Conservation (phyloP, 2,329 filamentous ascomycete species). For the Botryotinia narcissicola region DNA sequence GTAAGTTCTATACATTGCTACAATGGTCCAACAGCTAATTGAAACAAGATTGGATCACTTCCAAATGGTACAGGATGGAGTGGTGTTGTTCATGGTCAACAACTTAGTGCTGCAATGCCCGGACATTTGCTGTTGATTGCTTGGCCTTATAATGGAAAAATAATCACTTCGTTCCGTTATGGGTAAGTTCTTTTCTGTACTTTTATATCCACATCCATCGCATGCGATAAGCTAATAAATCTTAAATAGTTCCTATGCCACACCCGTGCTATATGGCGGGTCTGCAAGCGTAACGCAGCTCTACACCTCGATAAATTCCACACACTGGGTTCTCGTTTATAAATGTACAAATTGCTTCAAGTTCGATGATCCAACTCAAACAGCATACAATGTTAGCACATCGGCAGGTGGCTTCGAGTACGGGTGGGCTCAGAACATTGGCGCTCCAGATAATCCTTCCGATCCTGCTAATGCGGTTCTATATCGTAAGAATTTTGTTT, state of each 20-base stretch:
- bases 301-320: slow-evolving; percentile 54
- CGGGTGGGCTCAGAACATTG: slow-evolving; percentile 54
- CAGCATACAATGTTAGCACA: slow-evolving; percentile 45
- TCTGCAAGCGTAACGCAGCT: slow-evolving; percentile 61
- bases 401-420: slow-evolving; percentile 47
- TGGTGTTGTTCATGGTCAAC: slow-evolving; percentile 54
- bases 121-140: slow-evolving; percentile 56
- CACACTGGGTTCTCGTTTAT: slow-evolving; percentile 62
- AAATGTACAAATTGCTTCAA: slow-evolving; percentile 57
- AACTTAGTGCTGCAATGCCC: slow-evolving; percentile 48
- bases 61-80: slow-evolving; percentile 54
- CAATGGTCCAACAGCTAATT: slow-evolving; percentile 6
- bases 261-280: slow-evolving; percentile 59
- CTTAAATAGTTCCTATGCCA: slow-evolving; percentile 50
- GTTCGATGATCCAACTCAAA: slow-evolving; percentile 51
- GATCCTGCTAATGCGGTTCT: slow-evolving; percentile 38
- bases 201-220: not conserved
- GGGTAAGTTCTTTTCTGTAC: slow-evolving; percentile 35
- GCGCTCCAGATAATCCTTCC: slow-evolving; percentile 41
- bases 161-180: slow-evolving; percentile 58
- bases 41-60: slow-evolving; percentile 43
- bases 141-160: slow-evolving; percentile 51
- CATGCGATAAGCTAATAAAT: not conserved
- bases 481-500: slow-evolving; percentile 12
- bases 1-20: slow-evolving; percentile 40